phyloP scores from a whole-genome alignment of 225 moss, liverwort and hornwort genomes.

The Climacium dendroides region DNA sequence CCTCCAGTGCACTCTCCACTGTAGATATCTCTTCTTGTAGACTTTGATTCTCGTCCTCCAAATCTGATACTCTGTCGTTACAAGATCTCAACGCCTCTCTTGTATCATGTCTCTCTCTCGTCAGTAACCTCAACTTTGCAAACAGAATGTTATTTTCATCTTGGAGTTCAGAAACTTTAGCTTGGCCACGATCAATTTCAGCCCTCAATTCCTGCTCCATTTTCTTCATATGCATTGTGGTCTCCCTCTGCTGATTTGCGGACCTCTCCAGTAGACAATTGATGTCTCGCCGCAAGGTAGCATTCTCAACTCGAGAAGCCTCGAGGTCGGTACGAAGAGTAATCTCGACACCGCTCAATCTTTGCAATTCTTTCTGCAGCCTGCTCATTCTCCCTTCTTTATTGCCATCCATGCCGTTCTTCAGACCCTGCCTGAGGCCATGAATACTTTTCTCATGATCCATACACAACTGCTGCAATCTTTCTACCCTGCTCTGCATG shows the following conservation, averaged over 20 bases:
- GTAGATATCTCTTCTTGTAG: slow-evolving; percentile 53
- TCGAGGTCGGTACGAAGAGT: slow-evolving; percentile 63
- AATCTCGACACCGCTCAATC: slow-evolving; percentile 72
- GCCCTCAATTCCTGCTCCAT: slow-evolving; percentile 39
- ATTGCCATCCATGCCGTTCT: slow-evolving; percentile 55
- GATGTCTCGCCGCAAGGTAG: slow-evolving; percentile 45
- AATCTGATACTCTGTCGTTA: slow-evolving; percentile 37
- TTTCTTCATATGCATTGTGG: slow-evolving; percentile 19
- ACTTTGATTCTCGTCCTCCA: slow-evolving; percentile 50
- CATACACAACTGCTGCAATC: slow-evolving; percentile 66
- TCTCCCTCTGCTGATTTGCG: slow-evolving; percentile 30
- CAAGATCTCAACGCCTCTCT: slow-evolving; percentile 44
- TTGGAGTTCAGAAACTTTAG: slow-evolving; percentile 56
- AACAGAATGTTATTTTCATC: slow-evolving; percentile 69
- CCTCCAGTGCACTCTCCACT: slow-evolving; percentile 41
- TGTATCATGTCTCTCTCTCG: slow-evolving; percentile 54
- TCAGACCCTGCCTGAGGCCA: slow-evolving; percentile 70
- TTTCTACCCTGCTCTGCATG: slow-evolving; percentile 56
- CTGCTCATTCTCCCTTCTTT: slow-evolving; percentile 50
- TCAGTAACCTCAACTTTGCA: slow-evolving; percentile 44
- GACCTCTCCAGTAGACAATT: slow-evolving; percentile 45
- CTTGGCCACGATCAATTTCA: slow-evolving; percentile 57
- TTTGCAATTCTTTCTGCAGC: slow-evolving; percentile 67
- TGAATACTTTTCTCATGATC: slow-evolving; percentile 84
- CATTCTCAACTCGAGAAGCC: slow-evolving; percentile 47